Conservation (phyloP, 2,329 filamentous ascomycete genomes). For the Alternaria sp. region DNA sequence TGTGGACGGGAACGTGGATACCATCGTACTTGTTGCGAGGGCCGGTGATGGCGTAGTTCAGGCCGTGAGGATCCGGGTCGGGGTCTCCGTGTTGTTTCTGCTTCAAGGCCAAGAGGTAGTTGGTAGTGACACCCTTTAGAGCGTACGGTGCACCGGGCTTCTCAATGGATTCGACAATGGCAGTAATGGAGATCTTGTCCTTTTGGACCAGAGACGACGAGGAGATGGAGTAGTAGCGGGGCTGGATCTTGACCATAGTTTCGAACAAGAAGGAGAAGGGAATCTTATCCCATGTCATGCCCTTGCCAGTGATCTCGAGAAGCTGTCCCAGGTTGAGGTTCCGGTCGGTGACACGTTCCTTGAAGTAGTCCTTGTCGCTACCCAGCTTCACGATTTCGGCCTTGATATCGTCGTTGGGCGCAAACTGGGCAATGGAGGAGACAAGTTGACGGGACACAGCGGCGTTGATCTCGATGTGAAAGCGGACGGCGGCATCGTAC, state of each 20-base stretch:
- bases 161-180: slow-evolving; percentile 85
- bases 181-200: slow-evolving; percentile 93
- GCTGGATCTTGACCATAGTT: slow-evolving; percentile 91
- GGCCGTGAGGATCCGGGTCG: slow-evolving; percentile 79
- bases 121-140: slow-evolving; percentile 94
- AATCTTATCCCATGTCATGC: slow-evolving; percentile 80
- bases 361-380: slow-evolving; percentile 94
- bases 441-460: slow-evolving; percentile 97
- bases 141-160: slow-evolving; percentile 78
- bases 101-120: slow-evolving; percentile 93
- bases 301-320: slow-evolving; percentile 74
- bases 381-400: slow-evolving; percentile 88
- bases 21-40: slow-evolving; percentile 98
- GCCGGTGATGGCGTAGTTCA: slow-evolving; percentile 85
- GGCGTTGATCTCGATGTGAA: slow-evolving; percentile 96
- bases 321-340: slow-evolving; percentile 91
- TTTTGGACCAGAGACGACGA: slow-evolving; percentile 95
- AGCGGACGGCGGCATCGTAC: slow-evolving; percentile 90
- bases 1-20: slow-evolving; percentile 91
- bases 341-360: slow-evolving; percentile 79
- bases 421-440: slow-evolving; percentile 84
- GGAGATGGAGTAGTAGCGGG: slow-evolving; percentile 98
- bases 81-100: slow-evolving; percentile 94
- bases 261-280: slow-evolving; percentile 97
- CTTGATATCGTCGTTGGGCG: slow-evolving; percentile 84